Evolutionary conservation across 768 basidiomycete genomes (phyloP), one percentile per base, ranked within the genome.

Genomic region (Suillus subluteus): DNA sequence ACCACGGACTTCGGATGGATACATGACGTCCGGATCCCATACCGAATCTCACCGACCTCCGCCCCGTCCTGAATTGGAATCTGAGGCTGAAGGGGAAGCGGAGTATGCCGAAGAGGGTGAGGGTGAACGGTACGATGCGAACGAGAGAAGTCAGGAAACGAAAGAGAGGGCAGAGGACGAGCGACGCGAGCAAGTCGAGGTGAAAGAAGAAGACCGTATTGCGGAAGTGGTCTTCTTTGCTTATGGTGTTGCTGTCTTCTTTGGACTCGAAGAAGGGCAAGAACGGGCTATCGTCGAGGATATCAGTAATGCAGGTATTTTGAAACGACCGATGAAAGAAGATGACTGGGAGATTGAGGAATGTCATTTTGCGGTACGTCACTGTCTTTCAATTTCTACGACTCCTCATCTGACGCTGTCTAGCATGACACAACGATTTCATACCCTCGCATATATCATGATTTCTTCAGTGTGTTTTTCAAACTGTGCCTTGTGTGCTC

Each of bases 361-460:
- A 72, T 97, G 92, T 70, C 96, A 98, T 81, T 98, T 89, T 79
- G 83, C 86, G 13, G 94, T 95, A 73, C 37, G 87, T 83, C 13
- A 30, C n/a, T 32, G 59, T 61, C 52, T 41, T 37, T 54, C 48
- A 43, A 18, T n/a, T n/a, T 32, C 38, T 58, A 44, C 37, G 41
- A 62, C 26, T 65, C 30, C 52, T 65, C n/a, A 64, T 61, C 67
- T 63, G 23, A 38, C n/a, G n/a, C 12, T 67, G n/a, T 9, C 2
- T 67, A 93, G 93, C 92, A 95, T 73, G 96, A 98, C 72, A 86
- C 91, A 4, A 79, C 88, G 63, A 94, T 96, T 12, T 83, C 87
- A 1, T 95, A 91, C 71, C 96, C 96, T 18, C 87, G 96, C 56
- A 96, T 98, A 69, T 98, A 94, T 80, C 97, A 98, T 68, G 96